A percentile compares a stretch with the other conserved stretches of the same genome.
Conservation (phyloP, 331 rosid genomes). For the Stylosanthes scabra region DNA sequence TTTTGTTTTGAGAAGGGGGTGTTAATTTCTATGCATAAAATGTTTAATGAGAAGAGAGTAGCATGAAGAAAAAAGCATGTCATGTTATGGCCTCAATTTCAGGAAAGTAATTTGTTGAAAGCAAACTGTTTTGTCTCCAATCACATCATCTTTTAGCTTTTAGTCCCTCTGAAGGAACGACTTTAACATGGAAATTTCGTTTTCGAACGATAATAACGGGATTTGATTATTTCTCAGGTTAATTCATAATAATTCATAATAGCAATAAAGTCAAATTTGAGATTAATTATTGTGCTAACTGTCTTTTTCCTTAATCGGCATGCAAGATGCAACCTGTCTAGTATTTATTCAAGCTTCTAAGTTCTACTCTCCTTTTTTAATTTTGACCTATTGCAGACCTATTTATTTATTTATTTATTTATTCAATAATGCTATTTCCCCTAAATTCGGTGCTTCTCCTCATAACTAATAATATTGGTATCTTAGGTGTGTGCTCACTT, state of each 20-base stretch:
- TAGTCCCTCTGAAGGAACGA: constrained; percentile 3
- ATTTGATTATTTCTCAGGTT: constrained; percentile 7
- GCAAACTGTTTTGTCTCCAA: neutral
- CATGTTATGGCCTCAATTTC: constrained; percentile 9
- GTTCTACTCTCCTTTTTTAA: neutral
- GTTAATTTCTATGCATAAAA: neutral
- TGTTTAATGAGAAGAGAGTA: neutral
- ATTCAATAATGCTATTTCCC: neutral
- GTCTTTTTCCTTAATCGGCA: neutral
- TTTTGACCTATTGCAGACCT: neutral
- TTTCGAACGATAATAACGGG: neutral
- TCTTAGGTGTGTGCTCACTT: neutral
- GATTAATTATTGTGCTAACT: constrained; percentile 11
- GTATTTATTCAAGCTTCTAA: neutral
- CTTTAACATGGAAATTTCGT: neutral
- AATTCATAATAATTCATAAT: no score
- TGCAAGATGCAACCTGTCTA: neutral
- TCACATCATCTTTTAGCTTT: constrained; percentile 15
- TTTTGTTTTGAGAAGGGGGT: neutral
- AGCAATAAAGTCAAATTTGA: constrained; percentile 17
- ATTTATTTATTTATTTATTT: neutral
- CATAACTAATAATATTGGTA: neutral
- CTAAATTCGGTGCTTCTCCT: neutral
- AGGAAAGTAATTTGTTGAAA: constrained; percentile 13
- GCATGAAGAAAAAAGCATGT: neutral